These are phyloP conservation scores for Acrocalymma vagum DNA, from an alignment of 2,329 filamentous ascomycete genomes.

Conservation along the genomic window DNA sequence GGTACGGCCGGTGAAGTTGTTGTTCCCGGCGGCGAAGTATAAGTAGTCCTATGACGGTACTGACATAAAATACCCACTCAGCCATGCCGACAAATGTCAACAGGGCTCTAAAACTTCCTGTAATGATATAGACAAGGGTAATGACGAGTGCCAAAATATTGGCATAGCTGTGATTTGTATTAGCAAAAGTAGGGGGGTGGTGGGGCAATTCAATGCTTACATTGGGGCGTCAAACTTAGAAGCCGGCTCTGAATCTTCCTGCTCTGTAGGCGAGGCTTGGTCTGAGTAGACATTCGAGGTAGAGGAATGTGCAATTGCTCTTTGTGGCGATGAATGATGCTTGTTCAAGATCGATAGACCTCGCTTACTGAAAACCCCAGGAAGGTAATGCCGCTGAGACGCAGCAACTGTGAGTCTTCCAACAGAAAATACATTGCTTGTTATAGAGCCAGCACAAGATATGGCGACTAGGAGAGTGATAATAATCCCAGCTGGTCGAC, in stretches of 20 bases:
- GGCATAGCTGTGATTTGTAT: slow-evolving; percentile 30
- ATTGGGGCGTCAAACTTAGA: slow-evolving; percentile 42
- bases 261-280: background rate
- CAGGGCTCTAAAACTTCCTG: slow-evolving; percentile 68
- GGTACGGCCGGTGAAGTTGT: slow-evolving; percentile 63
- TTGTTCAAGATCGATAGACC: slow-evolving; percentile 28
- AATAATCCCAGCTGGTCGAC: slow-evolving; percentile 61
- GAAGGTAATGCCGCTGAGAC: slow-evolving; percentile 45
- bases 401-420: slow-evolving; percentile 70
- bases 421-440: slow-evolving; percentile 70
- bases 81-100: slow-evolving; percentile 59
- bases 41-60: slow-evolving; percentile 67
- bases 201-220: slow-evolving; percentile 30
- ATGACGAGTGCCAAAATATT: slow-evolving; percentile 35
- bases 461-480: slow-evolving; percentile 67
- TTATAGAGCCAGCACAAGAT: slow-evolving; percentile 68
- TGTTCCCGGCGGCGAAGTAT: slow-evolving; percentile 67
- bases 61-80: slow-evolving; percentile 69
- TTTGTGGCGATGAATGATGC: background rate
- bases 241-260: slow-evolving; percentile 3
- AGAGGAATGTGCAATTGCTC: background rate
- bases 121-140: slow-evolving; percentile 65
- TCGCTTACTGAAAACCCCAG: slow-evolving; percentile 38
- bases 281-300: background rate
- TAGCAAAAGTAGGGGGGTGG: slow-evolving; percentile 5